These are phyloP conservation scores for Thielaviopsis euricoi DNA, from an alignment of 2,329 filamentous ascomycete species.

Conservation along the genomic window DNA sequence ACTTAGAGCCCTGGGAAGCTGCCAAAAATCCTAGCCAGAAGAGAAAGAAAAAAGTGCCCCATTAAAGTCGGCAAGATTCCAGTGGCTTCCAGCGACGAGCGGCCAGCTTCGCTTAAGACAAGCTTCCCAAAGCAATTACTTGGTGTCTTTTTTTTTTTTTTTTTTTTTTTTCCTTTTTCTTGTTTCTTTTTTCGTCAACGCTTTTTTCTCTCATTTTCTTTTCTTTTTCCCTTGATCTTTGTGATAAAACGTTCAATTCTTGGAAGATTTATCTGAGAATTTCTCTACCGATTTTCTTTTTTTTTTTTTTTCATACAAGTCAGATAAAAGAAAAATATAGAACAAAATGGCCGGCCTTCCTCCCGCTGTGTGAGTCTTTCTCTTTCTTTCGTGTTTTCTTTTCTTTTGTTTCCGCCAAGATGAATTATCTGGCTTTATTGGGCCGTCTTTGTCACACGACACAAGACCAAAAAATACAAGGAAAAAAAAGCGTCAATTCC, in stretches of 20 bases:
- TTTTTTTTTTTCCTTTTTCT: not conserved
- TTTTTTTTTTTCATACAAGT: too few relatives aligned
- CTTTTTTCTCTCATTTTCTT: not conserved
- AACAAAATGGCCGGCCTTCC: slow-evolving; percentile 13
- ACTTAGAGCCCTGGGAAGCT: not conserved
- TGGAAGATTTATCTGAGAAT: not conserved
- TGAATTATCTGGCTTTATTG: not conserved
- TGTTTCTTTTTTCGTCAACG: not conserved
- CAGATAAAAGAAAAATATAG: not conserved
- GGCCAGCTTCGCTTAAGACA: not conserved
- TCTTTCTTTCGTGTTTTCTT: not conserved
- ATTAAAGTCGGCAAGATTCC: not conserved
- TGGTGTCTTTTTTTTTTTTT: not conserved
- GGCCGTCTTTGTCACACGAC: not conserved
- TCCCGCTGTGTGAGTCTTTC: slow-evolving; percentile 13
- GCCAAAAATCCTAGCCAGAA: not conserved
- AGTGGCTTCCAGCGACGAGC: not conserved
- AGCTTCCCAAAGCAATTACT: not conserved
- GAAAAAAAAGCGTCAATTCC: too few relatives aligned
- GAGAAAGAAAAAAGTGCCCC: too few relatives aligned
- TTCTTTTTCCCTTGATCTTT: not conserved
- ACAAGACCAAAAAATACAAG: too few relatives aligned
- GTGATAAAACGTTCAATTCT: not conserved
- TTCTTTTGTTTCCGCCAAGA: not conserved
- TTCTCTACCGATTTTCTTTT: not conserved